Evolutionary conservation across 1,284 basidiomycete genomes (phyloP), one percentile per base, ranked within the genome.

Genomic region (Ceratobasidium sp.): DNA sequence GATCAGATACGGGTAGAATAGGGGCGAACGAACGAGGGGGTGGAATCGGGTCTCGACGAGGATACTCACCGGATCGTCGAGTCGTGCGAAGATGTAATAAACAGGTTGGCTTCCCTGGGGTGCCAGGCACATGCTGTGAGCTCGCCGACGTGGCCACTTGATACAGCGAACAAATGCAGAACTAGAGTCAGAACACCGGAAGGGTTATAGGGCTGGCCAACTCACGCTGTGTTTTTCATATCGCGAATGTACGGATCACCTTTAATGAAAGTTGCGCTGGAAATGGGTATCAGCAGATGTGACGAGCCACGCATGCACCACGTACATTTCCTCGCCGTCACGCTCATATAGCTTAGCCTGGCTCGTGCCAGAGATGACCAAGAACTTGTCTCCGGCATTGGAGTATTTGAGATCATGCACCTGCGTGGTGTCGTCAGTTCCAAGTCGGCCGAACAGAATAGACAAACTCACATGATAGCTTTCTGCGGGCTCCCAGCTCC

Each of bases 221-320:
- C 88, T 76, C 77, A 95, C 94, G 87, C 85, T 73, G 97, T 99
- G 78, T 98, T 91, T 80, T 95, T 94, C 94, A 99, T 97, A 81
- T 99, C 97, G 69, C 97, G 89, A 77, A 99, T 92, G 79, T 98
- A 99, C 75, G 92, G 93, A 81, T 99, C 97, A 42, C 97, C 97
- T 82, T 98, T 97, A 79, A 93, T 85, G 79, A 88, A 97, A 76
- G 92, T 91, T 74, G 89, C 88, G 79, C 93, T 95, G 79, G 66
- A 76, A 33, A 59, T 7, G n/a, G 25, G 14, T 61, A 38, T 72
- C 28, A 54, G 69, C 8, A 21, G 30, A 33, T 36, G 33, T 38
- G 40, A 38, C 33, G 38, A 40, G 38, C 28, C 33, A 49, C 33
- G 56, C n/a, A 66, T 30, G 3, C n/a, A 16, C 33, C 8, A 86